Base-by-base conservation (phyloP, 495 filamentous ascomycete species). In the Hypoxylon fuscum region DNA sequence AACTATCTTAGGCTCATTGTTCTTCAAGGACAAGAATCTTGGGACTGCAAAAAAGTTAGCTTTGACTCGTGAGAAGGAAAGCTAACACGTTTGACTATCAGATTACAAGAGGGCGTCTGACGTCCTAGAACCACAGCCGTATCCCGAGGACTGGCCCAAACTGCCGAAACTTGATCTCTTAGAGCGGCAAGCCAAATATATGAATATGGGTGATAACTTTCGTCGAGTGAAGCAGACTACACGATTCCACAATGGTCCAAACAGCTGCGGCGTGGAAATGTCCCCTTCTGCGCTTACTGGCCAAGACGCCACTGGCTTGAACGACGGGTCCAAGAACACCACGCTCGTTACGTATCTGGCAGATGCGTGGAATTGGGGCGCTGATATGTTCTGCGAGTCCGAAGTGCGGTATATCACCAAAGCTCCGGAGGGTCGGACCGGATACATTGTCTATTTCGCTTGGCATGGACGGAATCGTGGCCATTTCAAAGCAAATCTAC, bases 291-390 rank as follows among this genome's bases (percentile, higher is more conserved):
- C 74, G 3, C 71, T 87, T 32, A 83, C 86, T 0, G 87, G 87
- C 2, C 82, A 86, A 62, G 87, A 90, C 51, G 70, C 61, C 31
- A 89, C 87, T 0, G 87, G 87, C 3, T 65, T 89, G 48, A 89
- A 90, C 60, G 88, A 90, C 64, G 85, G 86, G 3, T 87, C 83
- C 23, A 90, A 90, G 70, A 86, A 79, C 18, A 85, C 81, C 11
- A 85, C 84, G 2, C 74, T 88, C 3, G 84, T 88, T 37, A 90
- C 84, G 2, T 90, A 89, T 59, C 71, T 90, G 5, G 77, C 82
- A n/a, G 88, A 91, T 70, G 86, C 88, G 18, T 90, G 87, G 88
- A 88, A 90, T 68, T 88, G 86, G 85, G 88, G 86, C 17, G 86
- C 88, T 27, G 86, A 90, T 64, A 84, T 90, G 64, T 91, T 91